Conservation (phyloP, 2,329 filamentous ascomycete genomes). For the Phyllosticta ampelicida region DNA sequence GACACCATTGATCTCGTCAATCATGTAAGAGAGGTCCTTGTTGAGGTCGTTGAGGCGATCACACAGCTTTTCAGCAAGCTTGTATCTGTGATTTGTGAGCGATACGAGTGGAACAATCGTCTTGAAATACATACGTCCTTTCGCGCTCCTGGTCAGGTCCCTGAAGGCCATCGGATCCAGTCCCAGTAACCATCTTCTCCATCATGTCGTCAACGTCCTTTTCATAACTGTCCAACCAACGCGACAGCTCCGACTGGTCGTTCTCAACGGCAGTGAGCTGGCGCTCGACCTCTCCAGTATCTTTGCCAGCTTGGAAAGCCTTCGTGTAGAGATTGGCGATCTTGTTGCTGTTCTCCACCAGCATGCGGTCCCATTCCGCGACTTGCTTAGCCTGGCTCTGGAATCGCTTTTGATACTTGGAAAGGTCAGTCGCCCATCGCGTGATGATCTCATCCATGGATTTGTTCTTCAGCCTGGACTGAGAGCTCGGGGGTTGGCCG, state of each 20-base stretch:
- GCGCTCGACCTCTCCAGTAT: conserved; percentile 86
- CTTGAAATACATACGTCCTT: conserved; percentile 53
- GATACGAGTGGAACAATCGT: background rate
- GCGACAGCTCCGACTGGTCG: conserved; percentile 81
- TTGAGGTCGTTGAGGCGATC: conserved; percentile 89
- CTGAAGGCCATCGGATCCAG: conserved; percentile 57
- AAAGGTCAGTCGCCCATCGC: conserved; percentile 87
- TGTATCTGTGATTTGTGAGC: conserved; percentile 46
- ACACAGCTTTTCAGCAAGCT: conserved; percentile 85
- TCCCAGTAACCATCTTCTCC: conserved; percentile 44
- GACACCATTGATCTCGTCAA: conserved; percentile 93
- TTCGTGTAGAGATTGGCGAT: conserved; percentile 87
- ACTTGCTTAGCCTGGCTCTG: conserved; percentile 81
- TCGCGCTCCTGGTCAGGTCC: conserved; percentile 94
- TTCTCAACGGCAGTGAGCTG: conserved; percentile 83
- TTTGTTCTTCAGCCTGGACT: conserved; percentile 91
- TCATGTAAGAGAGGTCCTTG: conserved; percentile 87
- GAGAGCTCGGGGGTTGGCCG: conserved; percentile 65
- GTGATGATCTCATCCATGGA: conserved; percentile 99
- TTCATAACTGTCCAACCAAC: conserved; percentile 86
- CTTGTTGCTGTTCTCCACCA: conserved; percentile 91
- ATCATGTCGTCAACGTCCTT: conserved; percentile 84
- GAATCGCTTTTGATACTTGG: conserved; percentile 96
- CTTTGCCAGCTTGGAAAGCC: conserved; percentile 87
- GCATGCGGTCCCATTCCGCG: conserved; percentile 78